These are phyloP conservation scores for Penicillium griseofulvum DNA, from an alignment of 2,329 filamentous ascomycete species.

Conservation along the genomic window DNA sequence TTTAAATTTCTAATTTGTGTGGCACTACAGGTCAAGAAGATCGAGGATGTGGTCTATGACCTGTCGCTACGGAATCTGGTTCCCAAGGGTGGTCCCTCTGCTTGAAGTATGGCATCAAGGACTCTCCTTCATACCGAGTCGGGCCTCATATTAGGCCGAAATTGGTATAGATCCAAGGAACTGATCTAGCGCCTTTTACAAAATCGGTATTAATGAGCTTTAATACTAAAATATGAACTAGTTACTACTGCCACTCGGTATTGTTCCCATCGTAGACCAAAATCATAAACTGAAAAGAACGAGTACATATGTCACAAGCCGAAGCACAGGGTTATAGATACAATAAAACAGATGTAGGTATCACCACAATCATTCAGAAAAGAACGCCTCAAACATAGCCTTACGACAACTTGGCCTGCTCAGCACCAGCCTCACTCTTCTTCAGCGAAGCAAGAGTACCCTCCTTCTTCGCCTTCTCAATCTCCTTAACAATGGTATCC, in stretches of 20 bases:
- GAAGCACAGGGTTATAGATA: slow-evolving; percentile 13
- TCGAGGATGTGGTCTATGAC: slow-evolving; percentile 97
- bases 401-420: slow-evolving; percentile 24
- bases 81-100: slow-evolving; percentile 45
- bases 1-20: neutral
- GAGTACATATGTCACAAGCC: slow-evolving; percentile 2
- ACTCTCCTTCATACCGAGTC: neutral
- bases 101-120: slow-evolving; percentile 5
- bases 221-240: neutral
- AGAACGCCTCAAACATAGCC: neutral
- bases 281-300: neutral
- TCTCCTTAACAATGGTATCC: slow-evolving; percentile 70
- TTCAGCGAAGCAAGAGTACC: slow-evolving; percentile 27
- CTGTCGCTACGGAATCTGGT: slow-evolving; percentile 81
- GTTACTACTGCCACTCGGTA: neutral
- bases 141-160: neutral
- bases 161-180: neutral
- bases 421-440: slow-evolving; percentile 15
- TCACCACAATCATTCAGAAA: neutral
- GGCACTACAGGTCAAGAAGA: slow-evolving; percentile 72
- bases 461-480: slow-evolving; percentile 55
- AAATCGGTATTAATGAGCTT: neutral
- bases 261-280: neutral
- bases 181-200: neutral
- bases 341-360: slow-evolving; percentile 4